Conservation (phyloP, 768 basidiomycete species). For the Auriscalpium orientale region DNA sequence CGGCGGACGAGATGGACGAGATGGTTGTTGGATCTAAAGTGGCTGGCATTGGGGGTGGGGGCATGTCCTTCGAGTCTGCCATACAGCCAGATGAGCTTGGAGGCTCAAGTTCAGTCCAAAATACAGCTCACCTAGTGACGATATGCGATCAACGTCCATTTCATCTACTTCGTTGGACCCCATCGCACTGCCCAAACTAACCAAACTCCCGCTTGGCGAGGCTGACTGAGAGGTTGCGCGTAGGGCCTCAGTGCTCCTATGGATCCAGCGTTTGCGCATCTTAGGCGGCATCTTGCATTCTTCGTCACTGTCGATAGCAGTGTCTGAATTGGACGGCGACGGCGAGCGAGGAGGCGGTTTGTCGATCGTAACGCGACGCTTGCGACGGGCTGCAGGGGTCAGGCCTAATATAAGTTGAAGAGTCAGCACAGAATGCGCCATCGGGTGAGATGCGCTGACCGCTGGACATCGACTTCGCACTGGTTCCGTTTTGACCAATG, state of each 20-base stretch:
- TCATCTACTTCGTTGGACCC: constrained; percentile 13
- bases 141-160: constrained; percentile 18
- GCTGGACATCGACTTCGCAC: not conserved
- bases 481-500: constrained; percentile 1
- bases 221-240: constrained; percentile 8
- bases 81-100: not conserved
- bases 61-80: constrained; percentile 36
- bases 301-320: constrained; percentile 4
- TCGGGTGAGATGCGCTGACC: not conserved
- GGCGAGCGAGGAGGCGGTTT: constrained; percentile 9
- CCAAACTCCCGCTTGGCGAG: constrained; percentile 13
- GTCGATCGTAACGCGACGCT: constrained; percentile 1
- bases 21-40: constrained; percentile 34
- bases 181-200: constrained; percentile 14
- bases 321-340: constrained; percentile 10
- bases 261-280: constrained; percentile 18
- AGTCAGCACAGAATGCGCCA: not conserved
- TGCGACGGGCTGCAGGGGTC: not conserved
- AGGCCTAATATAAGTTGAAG: not conserved
- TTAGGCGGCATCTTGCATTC: constrained; percentile 14
- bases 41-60: constrained; percentile 44
- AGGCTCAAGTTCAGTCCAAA: not conserved
- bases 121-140: constrained; percentile 11
- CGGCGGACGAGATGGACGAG: constrained; percentile 17
- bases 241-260: constrained; percentile 13